Base-by-base conservation (phyloP, 1,284 basidiomycete species). In the Austroboletus niveus region DNA sequence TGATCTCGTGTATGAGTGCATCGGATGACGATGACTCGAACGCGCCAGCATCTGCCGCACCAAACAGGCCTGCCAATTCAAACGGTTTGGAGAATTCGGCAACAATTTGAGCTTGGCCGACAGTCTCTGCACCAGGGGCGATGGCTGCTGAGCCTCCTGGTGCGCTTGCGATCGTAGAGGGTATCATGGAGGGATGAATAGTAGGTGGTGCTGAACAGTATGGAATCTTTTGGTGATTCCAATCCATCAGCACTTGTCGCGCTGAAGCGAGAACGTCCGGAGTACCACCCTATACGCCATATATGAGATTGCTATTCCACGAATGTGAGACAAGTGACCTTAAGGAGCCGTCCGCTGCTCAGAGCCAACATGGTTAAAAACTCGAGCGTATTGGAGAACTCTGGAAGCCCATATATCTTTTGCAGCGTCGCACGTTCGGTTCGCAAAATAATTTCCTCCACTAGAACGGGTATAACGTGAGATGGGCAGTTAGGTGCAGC, bases 151-250 rank as follows among this genome's bases (percentile, higher is more conserved):
- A 62, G 14, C 61, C 60, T 4, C 55, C 55, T 0, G 51, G 34
- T 0, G 55, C 45, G 36, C 45, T 59, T 55, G 61, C 62, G 68
- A 80, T 69, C 7, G 72, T 77, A 5, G 82, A 82, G 22, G 82
- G 89, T 54, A 87, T 75, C 27, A 81, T 78, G 2, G 90, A 92
- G 0, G 87, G 84, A 64, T 94, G 92, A 3, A 91, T 67, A 3
- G 74, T 65, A 0, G 96, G 95, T 3, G 94, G 92, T 1, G 75
- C 69, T 1, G 92, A 92, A 71, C 80, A 90, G 72, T 93, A 98
- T 0, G 89, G 87, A 27, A 98, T 98, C 65, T 94, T 94, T 63
- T 98, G 94, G 57, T 92, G 84, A 65, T 98, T 98, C 95, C 96
- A 98, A 68, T 99, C 96, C 44, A 80, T 83, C 5, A 99, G 72